phyloP scores from a whole-genome alignment of 257 asterid species.

The Agastache rugosa region DNA sequence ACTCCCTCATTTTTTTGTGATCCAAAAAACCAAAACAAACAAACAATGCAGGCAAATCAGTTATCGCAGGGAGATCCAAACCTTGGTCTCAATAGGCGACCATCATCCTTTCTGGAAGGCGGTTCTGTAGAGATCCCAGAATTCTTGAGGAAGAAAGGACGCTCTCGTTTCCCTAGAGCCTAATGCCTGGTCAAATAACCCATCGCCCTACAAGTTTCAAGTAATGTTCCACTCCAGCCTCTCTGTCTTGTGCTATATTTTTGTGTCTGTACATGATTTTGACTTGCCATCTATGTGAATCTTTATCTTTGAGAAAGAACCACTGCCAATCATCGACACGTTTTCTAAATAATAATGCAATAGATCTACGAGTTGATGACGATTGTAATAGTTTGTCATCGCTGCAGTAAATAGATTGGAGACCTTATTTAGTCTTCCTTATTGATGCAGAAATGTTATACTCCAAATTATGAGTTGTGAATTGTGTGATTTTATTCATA shows the following conservation, averaged over 20 bases:
- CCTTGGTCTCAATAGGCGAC: slow-evolving; percentile 62
- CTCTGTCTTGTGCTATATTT: slow-evolving; percentile 4
- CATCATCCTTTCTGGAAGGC: slow-evolving; percentile 75
- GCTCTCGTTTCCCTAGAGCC: slow-evolving; percentile 84
- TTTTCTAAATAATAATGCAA: slow-evolving; percentile 24
- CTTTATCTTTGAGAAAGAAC: slow-evolving; percentile 27
- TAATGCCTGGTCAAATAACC: slow-evolving; percentile 33
- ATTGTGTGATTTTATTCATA: not conserved
- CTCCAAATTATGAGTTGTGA: not conserved
- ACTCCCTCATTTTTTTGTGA: not conserved
- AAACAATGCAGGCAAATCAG: slow-evolving; percentile 66
- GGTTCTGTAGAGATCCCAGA: slow-evolving; percentile 84
- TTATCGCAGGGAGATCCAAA: slow-evolving; percentile 61
- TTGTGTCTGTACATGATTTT: slow-evolving; percentile 47
- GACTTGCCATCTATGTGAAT: slow-evolving; percentile 37
- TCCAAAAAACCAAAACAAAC: not conserved
- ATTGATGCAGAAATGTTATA: not conserved
- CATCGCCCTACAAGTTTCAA: slow-evolving; percentile 13
- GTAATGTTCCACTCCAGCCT: slow-evolving; percentile 19
- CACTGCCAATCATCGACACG: not conserved
- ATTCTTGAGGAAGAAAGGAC: slow-evolving; percentile 87
- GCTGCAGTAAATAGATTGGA: slow-evolving; percentile 20
- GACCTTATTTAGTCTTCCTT: slow-evolving; percentile 26
- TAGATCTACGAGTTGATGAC: slow-evolving; percentile 18
- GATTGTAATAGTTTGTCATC: slow-evolving; percentile 27